phyloP scores from a whole-genome alignment of 2,329 filamentous ascomycete genomes.

The Talaromyces sp. region DNA sequence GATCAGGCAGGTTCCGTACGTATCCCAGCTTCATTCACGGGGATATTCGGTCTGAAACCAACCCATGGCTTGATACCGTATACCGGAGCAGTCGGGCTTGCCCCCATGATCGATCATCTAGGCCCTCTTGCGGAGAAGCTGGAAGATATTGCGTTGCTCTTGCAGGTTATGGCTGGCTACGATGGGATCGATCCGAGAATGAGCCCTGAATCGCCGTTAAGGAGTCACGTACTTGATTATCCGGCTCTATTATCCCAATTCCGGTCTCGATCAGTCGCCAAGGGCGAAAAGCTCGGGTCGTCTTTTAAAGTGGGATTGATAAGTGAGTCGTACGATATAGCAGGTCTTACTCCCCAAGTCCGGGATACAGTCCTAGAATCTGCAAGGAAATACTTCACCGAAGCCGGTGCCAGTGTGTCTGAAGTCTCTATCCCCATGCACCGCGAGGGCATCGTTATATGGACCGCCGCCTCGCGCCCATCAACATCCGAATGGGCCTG shows the following conservation, averaged over 20 bases:
- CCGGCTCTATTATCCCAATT: conserved; percentile 25
- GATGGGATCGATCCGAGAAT: conserved; percentile 50
- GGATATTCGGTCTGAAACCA: conserved; percentile 48
- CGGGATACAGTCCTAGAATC: conserved; percentile 34
- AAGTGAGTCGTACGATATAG: conserved; percentile 42
- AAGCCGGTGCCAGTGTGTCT: conserved; percentile 44
- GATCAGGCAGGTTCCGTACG: conserved; percentile 42
- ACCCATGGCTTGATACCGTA: conserved; percentile 52
- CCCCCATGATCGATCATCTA: conserved; percentile 46
- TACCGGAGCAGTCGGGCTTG: conserved; percentile 44
- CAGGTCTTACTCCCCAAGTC: conserved; percentile 40
- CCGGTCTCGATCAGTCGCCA: not conserved
- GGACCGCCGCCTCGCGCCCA: conserved; percentile 42
- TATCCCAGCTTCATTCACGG: conserved; percentile 40
- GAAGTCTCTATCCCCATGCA: conserved; percentile 51
- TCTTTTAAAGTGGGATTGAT: conserved; percentile 48
- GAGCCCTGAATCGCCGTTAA: conserved; percentile 39
- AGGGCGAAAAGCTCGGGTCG: conserved; percentile 29
- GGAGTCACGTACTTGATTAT: conserved; percentile 33
- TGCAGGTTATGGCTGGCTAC: conserved; percentile 47
- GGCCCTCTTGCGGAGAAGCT: conserved; percentile 47
- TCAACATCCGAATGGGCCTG: conserved; percentile 34
- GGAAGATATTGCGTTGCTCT: conserved; percentile 42
- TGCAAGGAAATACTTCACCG: conserved; percentile 36
- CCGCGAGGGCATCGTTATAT: conserved; percentile 43